Evolutionary conservation across 2,329 filamentous ascomycete species (phyloP), one percentile per base, ranked within the genome.

Genomic region (Eutypella sp.): DNA sequence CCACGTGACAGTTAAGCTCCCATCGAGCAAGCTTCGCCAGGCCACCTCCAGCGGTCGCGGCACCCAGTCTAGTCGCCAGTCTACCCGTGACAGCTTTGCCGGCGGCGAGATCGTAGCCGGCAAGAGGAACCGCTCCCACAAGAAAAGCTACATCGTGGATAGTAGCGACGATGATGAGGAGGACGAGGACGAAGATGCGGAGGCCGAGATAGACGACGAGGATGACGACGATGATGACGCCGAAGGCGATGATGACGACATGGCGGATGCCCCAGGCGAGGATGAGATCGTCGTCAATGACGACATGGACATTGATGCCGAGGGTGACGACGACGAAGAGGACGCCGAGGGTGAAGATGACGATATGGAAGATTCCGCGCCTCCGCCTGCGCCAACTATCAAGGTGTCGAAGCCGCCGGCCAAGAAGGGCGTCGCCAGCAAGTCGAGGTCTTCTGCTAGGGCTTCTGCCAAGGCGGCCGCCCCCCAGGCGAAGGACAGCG

Each of bases 91-190:
- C 19, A 59, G 59, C 38, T 73, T 73, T 43, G 65, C 65, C 20
- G 70, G 68, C 20, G 69, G 71, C 24, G 71, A 76, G 54, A 74
- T 77, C 41, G 60, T 76, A 16, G 65, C 70, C 22, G 72, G 73
- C 31, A 77, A 75, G 55, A 70, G 78, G 41, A 78, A 75, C 47
- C 72, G 77, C 8, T 75, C 73, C 5, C 71, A 69, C 16, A 78
- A 79, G 64, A 81, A 81, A 65, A 81, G 72, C 53, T 82, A 82
- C 45, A 75, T 80, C 29, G 74, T 82, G 20, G 78, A 81, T 50
- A 78, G 74, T 31, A 70, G 69, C 51, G 67, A 64, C 8, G 69
- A 70, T 25, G 67, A 66, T 15, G 62, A 61, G 15, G 70, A 74
- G 27, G 62, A 67, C 27, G 70, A 65, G 5, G 69, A 71, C 25